Evolutionary conservation across 2,329 filamentous ascomycete genomes (phyloP).

Genomic region (Botrytis sinoallii): DNA sequence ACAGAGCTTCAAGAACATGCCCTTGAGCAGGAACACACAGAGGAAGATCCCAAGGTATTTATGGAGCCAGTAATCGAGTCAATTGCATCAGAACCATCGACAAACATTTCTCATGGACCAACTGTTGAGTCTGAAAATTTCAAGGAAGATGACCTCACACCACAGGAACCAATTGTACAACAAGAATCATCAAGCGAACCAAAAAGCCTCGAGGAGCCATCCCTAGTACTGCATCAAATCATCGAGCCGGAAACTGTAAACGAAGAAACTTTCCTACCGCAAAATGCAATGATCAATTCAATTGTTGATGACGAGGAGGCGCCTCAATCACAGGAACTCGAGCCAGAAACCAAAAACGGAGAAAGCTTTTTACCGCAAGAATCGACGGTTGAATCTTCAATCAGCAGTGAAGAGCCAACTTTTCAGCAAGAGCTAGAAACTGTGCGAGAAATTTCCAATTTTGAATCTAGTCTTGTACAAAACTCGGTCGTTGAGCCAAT

Average conservation of each 20-base stretch:
- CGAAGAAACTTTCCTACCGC: background rate
- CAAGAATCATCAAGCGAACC: background rate
- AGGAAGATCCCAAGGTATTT: background rate
- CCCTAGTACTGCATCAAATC: background rate
- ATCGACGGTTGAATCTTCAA: background rate
- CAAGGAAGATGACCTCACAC: background rate
- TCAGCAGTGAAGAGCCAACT: background rate
- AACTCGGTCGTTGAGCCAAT: background rate
- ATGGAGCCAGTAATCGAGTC: background rate
- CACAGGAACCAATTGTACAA: background rate
- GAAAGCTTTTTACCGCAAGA: conserved; percentile 9
- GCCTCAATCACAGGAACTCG: background rate
- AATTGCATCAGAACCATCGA: background rate
- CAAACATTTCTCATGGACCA: background rate
- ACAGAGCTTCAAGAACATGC: background rate
- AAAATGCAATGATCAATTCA: background rate
- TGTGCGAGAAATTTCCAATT: background rate
- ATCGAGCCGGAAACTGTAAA: background rate
- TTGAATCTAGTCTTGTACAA: background rate
- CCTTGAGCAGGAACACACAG: background rate
- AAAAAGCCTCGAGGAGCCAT: background rate
- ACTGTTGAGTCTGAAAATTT: background rate
- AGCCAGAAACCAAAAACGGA: background rate
- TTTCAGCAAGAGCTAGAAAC: background rate
- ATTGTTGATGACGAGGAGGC: background rate